Evolutionary conservation across 2,329 filamentous ascomycete genomes (phyloP).

Genomic region (Macrophomina phaseolina): DNA sequence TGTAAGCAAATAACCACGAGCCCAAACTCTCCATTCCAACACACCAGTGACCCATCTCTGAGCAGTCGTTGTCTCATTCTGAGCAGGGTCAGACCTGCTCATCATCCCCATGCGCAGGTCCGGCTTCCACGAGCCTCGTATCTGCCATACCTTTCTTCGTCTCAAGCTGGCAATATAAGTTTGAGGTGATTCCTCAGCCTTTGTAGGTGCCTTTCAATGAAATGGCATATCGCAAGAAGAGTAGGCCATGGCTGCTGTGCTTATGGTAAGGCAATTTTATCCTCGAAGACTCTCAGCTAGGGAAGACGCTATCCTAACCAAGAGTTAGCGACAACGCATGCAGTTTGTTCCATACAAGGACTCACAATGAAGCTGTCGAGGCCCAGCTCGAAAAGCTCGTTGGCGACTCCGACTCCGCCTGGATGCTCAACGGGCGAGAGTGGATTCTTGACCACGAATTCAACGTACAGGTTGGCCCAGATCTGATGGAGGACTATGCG

Average conservation of each 20-base stretch:
- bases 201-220: not conserved
- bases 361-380: conserved; percentile 69
- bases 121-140: too few relatives aligned
- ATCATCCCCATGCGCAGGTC: too few relatives aligned
- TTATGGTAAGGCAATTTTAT: not conserved
- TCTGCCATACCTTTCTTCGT: too few relatives aligned
- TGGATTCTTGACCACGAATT: conserved; percentile 78
- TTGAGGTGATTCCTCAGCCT: too few relatives aligned
- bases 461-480: conserved; percentile 96
- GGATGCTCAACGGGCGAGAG: conserved; percentile 66
- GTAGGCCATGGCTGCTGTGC: not conserved
- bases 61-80: too few relatives aligned
- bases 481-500: conserved; percentile 95
- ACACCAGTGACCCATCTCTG: too few relatives aligned
- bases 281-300: not conserved
- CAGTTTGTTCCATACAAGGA: not conserved
- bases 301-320: conserved; percentile 19
- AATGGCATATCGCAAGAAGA: not conserved
- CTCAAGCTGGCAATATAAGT: too few relatives aligned
- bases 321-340: not conserved
- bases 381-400: conserved; percentile 68
- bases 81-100: too few relatives aligned
- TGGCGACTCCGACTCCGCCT: conserved; percentile 66
- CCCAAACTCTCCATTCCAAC: too few relatives aligned
- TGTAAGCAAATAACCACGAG: too few relatives aligned